These are phyloP conservation scores for Meira nashicola DNA, from an alignment of 1,284 basidiomycete genomes.

Conservation along the genomic window DNA sequence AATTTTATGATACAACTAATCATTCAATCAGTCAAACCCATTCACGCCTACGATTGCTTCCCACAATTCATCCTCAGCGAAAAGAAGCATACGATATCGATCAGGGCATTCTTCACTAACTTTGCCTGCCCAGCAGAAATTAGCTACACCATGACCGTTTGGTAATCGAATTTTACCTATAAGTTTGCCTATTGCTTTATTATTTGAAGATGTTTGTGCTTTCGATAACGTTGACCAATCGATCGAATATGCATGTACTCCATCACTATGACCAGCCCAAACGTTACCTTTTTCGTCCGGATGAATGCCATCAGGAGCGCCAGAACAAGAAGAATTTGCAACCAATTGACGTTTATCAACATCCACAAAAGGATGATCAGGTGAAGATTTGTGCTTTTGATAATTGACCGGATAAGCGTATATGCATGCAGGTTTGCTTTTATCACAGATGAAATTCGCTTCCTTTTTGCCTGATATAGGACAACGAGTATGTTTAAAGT, in stretches of 20 bases:
- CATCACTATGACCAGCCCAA: slow-evolving; percentile 30
- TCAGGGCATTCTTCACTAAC: background rate
- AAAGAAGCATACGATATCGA: slow-evolving; percentile 22
- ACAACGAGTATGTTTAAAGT: slow-evolving; percentile 9
- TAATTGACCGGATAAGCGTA: too few relatives aligned
- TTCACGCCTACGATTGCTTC: slow-evolving; percentile 15
- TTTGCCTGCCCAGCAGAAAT: slow-evolving; percentile 34
- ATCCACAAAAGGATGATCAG: too few relatives aligned
- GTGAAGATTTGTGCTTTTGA: too few relatives aligned
- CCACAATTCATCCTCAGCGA: slow-evolving; percentile 35
- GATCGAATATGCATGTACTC: slow-evolving; percentile 28
- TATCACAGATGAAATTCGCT: too few relatives aligned
- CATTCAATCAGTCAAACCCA: slow-evolving; percentile 8
- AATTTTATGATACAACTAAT: too few relatives aligned
- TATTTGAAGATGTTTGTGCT: too few relatives aligned
- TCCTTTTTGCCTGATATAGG: too few relatives aligned
- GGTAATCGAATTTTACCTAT: slow-evolving; percentile 32
- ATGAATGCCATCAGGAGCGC: slow-evolving; percentile 29
- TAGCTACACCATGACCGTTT: slow-evolving; percentile 22
- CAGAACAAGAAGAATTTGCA: slow-evolving; percentile 13
- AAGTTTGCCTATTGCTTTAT: slow-evolving; percentile 15
- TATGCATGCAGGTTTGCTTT: too few relatives aligned
- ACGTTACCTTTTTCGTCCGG: slow-evolving; percentile 25
- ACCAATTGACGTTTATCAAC: too few relatives aligned
- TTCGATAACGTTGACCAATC: background rate